Conservation (phyloP, 495 filamentous ascomycete species). For the Massariosphaeria phaeospora region DNA sequence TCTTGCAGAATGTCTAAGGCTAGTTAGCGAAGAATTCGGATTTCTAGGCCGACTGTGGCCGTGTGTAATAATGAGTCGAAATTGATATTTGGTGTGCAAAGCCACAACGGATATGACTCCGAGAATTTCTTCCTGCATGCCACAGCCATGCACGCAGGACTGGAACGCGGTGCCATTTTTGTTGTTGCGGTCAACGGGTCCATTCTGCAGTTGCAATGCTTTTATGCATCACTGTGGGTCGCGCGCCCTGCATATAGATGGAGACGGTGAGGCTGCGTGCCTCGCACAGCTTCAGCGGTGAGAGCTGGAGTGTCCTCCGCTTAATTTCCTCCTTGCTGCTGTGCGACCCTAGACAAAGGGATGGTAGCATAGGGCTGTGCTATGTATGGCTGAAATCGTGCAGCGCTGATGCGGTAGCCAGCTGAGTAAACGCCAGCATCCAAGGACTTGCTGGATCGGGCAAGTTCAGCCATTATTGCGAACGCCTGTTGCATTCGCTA, state of each 20-base stretch:
- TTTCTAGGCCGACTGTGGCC: too few relatives aligned
- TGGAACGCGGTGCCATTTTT: too few relatives aligned
- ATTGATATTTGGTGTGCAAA: too few relatives aligned
- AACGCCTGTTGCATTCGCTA: background rate
- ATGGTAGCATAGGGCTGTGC: conserved; percentile 31
- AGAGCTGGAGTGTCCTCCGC: conserved; percentile 4
- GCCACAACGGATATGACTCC: too few relatives aligned
- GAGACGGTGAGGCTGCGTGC: conserved; percentile 10
- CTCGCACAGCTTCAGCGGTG: conserved; percentile 22
- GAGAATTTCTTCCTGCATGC: too few relatives aligned
- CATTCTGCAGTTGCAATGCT: too few relatives aligned
- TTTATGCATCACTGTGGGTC: too few relatives aligned
- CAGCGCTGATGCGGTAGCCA: background rate
- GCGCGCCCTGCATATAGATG: conserved; percentile 12
- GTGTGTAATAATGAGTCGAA: too few relatives aligned
- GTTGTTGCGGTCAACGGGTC: too few relatives aligned
- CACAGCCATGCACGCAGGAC: too few relatives aligned
- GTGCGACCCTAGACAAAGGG: conserved; percentile 4
- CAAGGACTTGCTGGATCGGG: background rate
- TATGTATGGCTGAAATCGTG: background rate
- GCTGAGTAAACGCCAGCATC: background rate
- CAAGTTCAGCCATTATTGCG: background rate
- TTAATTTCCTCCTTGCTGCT: conserved; percentile 20
- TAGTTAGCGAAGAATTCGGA: too few relatives aligned
- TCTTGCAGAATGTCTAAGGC: too few relatives aligned